phyloP scores from a whole-genome alignment of 1,284 basidiomycete species.

The Porogramme epimiltina region DNA sequence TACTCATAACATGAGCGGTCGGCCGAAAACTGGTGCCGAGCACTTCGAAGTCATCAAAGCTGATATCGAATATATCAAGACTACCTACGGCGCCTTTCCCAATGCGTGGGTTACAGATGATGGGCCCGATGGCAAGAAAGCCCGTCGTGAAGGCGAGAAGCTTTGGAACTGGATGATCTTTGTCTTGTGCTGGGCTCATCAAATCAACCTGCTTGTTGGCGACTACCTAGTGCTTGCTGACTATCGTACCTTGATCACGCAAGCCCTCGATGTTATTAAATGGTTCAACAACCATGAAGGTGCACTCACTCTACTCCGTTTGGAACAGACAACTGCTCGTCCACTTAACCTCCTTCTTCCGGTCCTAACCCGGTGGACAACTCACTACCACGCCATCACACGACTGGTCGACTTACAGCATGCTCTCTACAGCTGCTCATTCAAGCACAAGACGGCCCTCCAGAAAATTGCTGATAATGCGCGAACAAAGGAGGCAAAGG shows the following conservation, averaged over 20 bases:
- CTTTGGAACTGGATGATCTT: slow-evolving; percentile 18
- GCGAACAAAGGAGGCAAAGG: slow-evolving; percentile 14
- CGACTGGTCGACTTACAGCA: slow-evolving; percentile 25
- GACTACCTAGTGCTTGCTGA: slow-evolving; percentile 28
- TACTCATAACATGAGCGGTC: slow-evolving; percentile 20
- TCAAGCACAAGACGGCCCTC: slow-evolving; percentile 21
- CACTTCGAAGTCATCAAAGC: slow-evolving; percentile 17
- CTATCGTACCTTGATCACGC: slow-evolving; percentile 20
- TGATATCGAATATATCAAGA: slow-evolving; percentile 15
- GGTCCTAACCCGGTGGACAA: slow-evolving; percentile 35
- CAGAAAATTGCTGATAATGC: slow-evolving; percentile 16
- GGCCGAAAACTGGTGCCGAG: slow-evolving; percentile 23
- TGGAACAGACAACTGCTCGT: slow-evolving; percentile 5
- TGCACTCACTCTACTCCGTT: slow-evolving; percentile 8
- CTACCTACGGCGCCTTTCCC: slow-evolving; percentile 3
- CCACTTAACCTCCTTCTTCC: slow-evolving; percentile 32
- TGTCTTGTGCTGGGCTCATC: slow-evolving; percentile 35
- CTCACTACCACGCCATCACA: slow-evolving; percentile 26
- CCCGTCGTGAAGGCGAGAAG: slow-evolving; percentile 12
- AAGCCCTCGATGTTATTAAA: slow-evolving; percentile 22
- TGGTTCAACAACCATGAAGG: slow-evolving; percentile 22
- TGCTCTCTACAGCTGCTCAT: slow-evolving; percentile 16
- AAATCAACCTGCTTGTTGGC: slow-evolving; percentile 36
- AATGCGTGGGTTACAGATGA: slow-evolving; percentile 27
- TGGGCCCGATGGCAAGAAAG: slow-evolving; percentile 22